phyloP scores from a whole-genome alignment of 768 basidiomycete genomes.

The Suillus bovinus region DNA sequence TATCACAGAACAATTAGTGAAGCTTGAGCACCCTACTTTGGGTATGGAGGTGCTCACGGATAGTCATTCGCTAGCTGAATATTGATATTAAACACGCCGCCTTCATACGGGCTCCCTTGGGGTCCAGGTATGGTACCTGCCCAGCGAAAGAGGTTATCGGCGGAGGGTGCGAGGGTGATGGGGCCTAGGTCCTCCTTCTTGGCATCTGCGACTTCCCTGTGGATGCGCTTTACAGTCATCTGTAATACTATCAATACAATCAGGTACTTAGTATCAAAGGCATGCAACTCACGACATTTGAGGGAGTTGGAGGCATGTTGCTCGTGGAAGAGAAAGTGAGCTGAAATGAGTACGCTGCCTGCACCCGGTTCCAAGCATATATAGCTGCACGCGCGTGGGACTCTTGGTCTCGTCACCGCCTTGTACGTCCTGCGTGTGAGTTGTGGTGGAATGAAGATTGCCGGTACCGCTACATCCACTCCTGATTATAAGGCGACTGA shows the following conservation, averaged over 20 bases:
- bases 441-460: no score
- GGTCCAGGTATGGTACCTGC: slow-evolving; percentile 79
- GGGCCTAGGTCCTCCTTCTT: slow-evolving; percentile 81
- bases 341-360: neutral
- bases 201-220: slow-evolving; percentile 77
- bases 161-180: slow-evolving; percentile 67
- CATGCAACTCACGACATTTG: slow-evolving; percentile 23
- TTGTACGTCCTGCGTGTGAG: no score
- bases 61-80: slow-evolving; percentile 72
- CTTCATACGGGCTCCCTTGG: slow-evolving; percentile 80
- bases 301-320: slow-evolving; percentile 27
- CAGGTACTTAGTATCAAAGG: no score
- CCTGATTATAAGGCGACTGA: no score
- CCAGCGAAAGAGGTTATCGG: slow-evolving; percentile 71
- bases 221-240: slow-evolving; percentile 80
- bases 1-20: slow-evolving; percentile 27
- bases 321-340: neutral
- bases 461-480: no score
- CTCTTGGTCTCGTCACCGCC: neutral
- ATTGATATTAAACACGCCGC: slow-evolving; percentile 70
- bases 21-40: neutral
- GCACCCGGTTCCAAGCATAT: neutral
- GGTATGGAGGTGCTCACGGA: slow-evolving; percentile 52
- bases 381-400: neutral
- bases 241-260: slow-evolving; percentile 16